Percentiles rank a stretch among this genome's conserved stretches.
Evolutionary conservation across 805 yeast species (phyloP).

Genomic region (Wickerhamomyces mucosus): DNA sequence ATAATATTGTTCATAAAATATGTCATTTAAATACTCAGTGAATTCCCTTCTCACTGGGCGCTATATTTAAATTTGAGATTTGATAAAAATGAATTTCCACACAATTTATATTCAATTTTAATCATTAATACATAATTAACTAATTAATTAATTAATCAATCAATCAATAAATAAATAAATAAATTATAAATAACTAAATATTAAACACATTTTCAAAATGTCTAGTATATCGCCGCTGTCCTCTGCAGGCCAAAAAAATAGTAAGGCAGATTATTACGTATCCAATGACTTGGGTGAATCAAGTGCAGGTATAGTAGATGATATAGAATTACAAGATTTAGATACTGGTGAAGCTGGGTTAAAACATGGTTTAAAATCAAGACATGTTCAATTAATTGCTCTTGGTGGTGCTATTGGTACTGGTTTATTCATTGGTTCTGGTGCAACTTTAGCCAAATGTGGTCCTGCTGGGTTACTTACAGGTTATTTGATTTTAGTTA

Average conservation of each 20-base stretch:
- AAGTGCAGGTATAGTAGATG: conserved; percentile 18
- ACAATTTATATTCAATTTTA: no score
- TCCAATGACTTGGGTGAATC: conserved; percentile 14
- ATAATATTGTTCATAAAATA: no score
- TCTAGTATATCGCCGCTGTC: no score
- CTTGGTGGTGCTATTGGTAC: conserved; percentile 82
- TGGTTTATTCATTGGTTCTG: conserved; percentile 73
- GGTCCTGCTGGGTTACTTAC: conserved; percentile 66
- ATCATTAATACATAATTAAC: no score
- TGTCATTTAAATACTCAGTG: no score
- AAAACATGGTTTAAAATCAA: conserved; percentile 32
- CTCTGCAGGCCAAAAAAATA: neutral
- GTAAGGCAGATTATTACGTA: conserved; percentile 8
- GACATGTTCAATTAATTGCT: conserved; percentile 77
- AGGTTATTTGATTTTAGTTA: conserved; percentile 54
- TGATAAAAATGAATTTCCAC: no score
- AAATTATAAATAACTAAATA: no score
- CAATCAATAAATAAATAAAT: no score
- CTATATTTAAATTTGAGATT: no score
- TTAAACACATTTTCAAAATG: no score
- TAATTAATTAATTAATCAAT: no score
- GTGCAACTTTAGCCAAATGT: conserved; percentile 48
- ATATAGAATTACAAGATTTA: conserved; percentile 9
- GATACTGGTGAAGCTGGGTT: conserved; percentile 4
- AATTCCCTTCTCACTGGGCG: no score